Evolutionary conservation across 31 red algal species (phyloP), one percentile per base, ranked within the genome.

Genomic region (Bonnemaisonia californica): DNA sequence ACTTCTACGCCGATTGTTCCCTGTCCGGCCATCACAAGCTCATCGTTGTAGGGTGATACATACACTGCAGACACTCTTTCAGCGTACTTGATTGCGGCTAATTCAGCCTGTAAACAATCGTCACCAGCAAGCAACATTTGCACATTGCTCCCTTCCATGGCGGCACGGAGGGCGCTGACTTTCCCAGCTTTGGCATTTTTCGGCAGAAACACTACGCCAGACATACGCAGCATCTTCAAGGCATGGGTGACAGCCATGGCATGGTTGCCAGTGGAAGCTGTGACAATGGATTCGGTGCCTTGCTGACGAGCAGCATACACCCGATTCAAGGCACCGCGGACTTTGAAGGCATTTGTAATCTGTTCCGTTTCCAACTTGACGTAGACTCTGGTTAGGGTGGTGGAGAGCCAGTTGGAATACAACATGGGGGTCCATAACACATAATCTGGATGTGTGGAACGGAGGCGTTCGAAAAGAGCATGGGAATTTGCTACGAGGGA

Each of bases 261-360:
- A 57, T 98, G 95, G 54, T 98, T 98, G n/a, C 95, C 95, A 2
- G 95, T 91, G 4, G 95, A 98, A 28, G 95, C 95, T 0, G 95
- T 82, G 1, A 98, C 82, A 5, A 98, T 65, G 3, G 32, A 40
- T 19, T 60, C 60, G 4, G 54, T 40, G 21, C 32, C 79, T 45
- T 33, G 27, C n/a, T 30, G 19, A 39, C 42, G 51, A 5, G 55
- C 36, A 1, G 67, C n/a, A 24, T 75, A 29, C 1, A 83, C 39
- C 28, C 71, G 57, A 73, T 74, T 80, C 21, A 93, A 55, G 4
- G 91, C 91, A 0, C 91, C 91, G 3, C 91, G 76, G 2, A 74
- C 76, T 77, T 93, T 93, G 61, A 93, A 93, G 5, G 91, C 77
- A 65, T 79, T 79, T 19, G 91, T 86, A 45, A 83, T 39, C 58